Evolutionary conservation across 2,329 filamentous ascomycete species (phyloP).

Genomic region (Fusarium domesticum): DNA sequence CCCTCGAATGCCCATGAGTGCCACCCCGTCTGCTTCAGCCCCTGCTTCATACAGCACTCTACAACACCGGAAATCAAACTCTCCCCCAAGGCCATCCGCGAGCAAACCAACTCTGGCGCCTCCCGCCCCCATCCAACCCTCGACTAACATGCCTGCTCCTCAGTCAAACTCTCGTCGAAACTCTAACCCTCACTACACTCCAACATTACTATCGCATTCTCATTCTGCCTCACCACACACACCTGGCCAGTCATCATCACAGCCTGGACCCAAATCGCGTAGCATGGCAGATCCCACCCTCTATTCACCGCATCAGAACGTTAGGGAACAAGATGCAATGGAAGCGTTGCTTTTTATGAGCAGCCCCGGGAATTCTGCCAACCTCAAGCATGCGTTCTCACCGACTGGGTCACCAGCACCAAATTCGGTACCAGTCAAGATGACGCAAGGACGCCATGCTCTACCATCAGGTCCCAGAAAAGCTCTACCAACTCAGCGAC

Average conservation of each 20-base stretch:
- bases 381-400: conserved; percentile 55
- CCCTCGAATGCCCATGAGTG: conserved; percentile 42
- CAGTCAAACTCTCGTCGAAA: conserved; percentile 46
- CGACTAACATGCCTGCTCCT: conserved; percentile 35
- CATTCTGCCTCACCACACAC: conserved; percentile 48
- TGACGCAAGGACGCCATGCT: conserved; percentile 29
- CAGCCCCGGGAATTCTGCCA: conserved; percentile 68
- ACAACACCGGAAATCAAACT: conserved; percentile 32
- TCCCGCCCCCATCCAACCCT: conserved; percentile 54
- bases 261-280: conserved; percentile 31
- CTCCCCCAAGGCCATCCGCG: conserved; percentile 37
- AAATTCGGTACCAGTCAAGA: conserved; percentile 14
- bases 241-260: conserved; percentile 38
- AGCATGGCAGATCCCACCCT: conserved; percentile 51
- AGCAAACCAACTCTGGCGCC: conserved; percentile 46
- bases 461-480: conserved; percentile 52
- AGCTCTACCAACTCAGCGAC: conserved; percentile 49
- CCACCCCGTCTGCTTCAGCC: conserved; percentile 29
- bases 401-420: conserved; percentile 38
- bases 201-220: conserved; percentile 48
- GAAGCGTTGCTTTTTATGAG: conserved; percentile 81
- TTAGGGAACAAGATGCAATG: conserved; percentile 77
- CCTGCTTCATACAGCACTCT: conserved; percentile 30
- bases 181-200: conserved; percentile 48
- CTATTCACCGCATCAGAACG: conserved; percentile 60